These are phyloP conservation scores for Artemisia tridentata DNA, from an alignment of 129 eudicot species.

Conservation along the genomic window DNA sequence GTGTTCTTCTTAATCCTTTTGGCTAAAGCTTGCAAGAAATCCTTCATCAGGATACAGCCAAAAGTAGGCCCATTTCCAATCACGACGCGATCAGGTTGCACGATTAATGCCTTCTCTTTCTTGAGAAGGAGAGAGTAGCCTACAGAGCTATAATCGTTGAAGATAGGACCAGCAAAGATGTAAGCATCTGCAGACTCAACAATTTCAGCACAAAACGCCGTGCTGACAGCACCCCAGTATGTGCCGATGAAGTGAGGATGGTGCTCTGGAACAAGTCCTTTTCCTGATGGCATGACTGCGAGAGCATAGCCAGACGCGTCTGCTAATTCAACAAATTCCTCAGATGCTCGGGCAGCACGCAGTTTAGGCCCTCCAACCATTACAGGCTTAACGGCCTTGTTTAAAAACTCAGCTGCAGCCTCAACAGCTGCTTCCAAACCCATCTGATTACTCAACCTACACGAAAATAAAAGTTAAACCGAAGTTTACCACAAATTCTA, in stretches of 20 bases:
- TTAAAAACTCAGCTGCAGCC: conserved; percentile 63
- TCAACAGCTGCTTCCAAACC: conserved; percentile 80
- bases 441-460: conserved; percentile 62
- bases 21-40: conserved; percentile 53
- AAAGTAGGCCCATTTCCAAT: conserved; percentile 62
- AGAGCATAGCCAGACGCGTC: conserved; percentile 59
- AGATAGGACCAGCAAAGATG: conserved; percentile 75
- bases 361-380: conserved; percentile 77
- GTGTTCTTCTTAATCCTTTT: conserved; percentile 50
- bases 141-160: conserved; percentile 76
- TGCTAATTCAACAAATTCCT: conserved; percentile 62
- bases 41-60: conserved; percentile 75
- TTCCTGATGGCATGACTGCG: conserved; percentile 63
- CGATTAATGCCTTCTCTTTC: conserved; percentile 62
- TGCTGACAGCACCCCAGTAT: conserved; percentile 83
- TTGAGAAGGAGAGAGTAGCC: conserved; percentile 75
- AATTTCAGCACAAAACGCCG: conserved; percentile 72
- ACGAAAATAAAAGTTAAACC: too few species aligned
- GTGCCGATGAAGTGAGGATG: conserved; percentile 77
- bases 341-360: conserved; percentile 54
- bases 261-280: conserved; percentile 67
- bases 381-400: conserved; percentile 79
- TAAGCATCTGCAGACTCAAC: conserved; percentile 84
- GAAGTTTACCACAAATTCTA: too few species aligned
- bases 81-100: conserved; percentile 65